Conservation (phyloP, 805 yeast genomes). For the Saccharomycopsis malanga region DNA sequence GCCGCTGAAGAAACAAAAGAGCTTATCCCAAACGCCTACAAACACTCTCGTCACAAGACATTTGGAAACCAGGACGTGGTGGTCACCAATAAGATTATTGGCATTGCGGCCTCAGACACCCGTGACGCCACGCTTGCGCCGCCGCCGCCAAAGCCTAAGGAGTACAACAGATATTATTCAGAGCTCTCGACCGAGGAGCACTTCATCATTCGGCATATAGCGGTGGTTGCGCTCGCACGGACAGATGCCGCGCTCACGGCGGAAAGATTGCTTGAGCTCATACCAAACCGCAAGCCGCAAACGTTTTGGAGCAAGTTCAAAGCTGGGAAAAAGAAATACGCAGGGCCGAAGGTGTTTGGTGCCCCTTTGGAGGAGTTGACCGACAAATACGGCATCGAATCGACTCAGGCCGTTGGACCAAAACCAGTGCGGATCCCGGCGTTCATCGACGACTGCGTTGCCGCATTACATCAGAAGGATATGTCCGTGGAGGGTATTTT, state of each 20-base stretch:
- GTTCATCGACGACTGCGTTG: slow-evolving; percentile 77
- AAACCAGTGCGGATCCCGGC: slow-evolving; percentile 74
- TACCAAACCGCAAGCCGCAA: slow-evolving; percentile 28
- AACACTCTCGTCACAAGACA: slow-evolving; percentile 50
- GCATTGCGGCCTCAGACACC: neutral
- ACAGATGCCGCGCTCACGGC: slow-evolving; percentile 28
- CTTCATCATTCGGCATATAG: slow-evolving; percentile 49
- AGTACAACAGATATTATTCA: slow-evolving; percentile 48
- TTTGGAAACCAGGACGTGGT: neutral
- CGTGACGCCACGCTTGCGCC: neutral
- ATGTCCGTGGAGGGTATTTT: slow-evolving; percentile 95
- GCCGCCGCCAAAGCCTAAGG: slow-evolving; percentile 14
- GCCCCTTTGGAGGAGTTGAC: slow-evolving; percentile 64
- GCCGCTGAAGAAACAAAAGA: slow-evolving; percentile 96
- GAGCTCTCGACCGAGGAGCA: slow-evolving; percentile 55
- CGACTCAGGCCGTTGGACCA: slow-evolving; percentile 81
- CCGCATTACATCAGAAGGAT: slow-evolving; percentile 81
- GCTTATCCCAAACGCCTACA: slow-evolving; percentile 85
- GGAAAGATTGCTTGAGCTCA: slow-evolving; percentile 33
- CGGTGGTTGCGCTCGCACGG: slow-evolving; percentile 43
- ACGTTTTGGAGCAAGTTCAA: slow-evolving; percentile 40
- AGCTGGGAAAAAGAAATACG: slow-evolving; percentile 23
- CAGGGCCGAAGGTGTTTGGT: slow-evolving; percentile 59
- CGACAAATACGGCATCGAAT: slow-evolving; percentile 67
- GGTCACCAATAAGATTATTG: neutral